Conservation (phyloP, 495 filamentous ascomycete genomes). For the Venustampulla echinocandica region DNA sequence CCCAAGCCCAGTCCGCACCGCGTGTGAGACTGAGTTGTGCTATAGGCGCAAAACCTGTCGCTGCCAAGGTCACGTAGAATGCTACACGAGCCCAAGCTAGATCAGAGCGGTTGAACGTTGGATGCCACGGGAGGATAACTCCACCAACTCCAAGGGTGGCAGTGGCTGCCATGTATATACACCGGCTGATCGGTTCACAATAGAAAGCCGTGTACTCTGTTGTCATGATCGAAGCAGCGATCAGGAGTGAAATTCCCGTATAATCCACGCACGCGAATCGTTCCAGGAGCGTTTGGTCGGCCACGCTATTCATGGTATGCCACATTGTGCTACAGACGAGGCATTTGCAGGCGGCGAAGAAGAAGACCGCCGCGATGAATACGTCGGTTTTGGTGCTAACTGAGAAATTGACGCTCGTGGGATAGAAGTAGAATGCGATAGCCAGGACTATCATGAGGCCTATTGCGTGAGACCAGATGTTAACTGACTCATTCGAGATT, state of each 20-base stretch:
- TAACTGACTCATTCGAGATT: constrained; percentile 87
- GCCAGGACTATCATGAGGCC: constrained; percentile 80
- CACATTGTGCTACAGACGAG: constrained; percentile 91
- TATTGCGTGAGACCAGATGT: constrained; percentile 94
- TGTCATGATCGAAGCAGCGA: constrained; percentile 95
- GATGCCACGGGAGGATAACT: constrained; percentile 92
- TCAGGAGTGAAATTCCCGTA: constrained; percentile 92
- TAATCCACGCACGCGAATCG: constrained; percentile 98
- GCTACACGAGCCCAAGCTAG: constrained; percentile 87
- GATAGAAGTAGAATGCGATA: constrained; percentile 96
- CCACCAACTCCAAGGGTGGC: constrained; percentile 76
- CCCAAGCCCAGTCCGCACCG: constrained; percentile 62
- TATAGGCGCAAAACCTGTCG: constrained; percentile 87
- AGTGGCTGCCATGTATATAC: constrained; percentile 77
- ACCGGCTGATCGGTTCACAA: constrained; percentile 82
- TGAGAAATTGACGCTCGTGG: constrained; percentile 72
- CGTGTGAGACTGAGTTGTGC: constrained; percentile 71
- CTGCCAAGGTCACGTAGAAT: constrained; percentile 81
- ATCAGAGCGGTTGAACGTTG: constrained; percentile 84
- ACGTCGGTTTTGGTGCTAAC: constrained; percentile 80
- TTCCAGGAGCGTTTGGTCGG: constrained; percentile 81
- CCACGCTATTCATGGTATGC: constrained; percentile 97
- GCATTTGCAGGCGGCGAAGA: constrained; percentile 94
- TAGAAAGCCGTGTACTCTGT: constrained; percentile 99
- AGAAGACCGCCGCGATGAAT: constrained; percentile 85